Evolutionary conservation across 352 stramenopile species (phyloP).

Genomic region (Salisapilia sapeloensis): DNA sequence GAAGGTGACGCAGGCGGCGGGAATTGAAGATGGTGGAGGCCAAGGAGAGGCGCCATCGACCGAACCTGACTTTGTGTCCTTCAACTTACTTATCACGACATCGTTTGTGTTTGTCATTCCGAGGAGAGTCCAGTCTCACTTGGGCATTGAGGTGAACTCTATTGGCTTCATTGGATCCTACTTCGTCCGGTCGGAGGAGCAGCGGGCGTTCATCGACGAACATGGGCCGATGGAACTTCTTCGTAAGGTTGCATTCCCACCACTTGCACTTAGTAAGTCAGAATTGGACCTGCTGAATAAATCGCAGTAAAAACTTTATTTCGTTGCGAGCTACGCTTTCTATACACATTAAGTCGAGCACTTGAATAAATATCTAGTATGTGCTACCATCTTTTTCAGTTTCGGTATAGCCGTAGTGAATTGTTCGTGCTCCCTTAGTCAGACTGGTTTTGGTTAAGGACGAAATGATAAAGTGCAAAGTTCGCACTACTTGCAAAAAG

Average conservation of each 20-base stretch:
- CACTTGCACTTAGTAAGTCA: no score
- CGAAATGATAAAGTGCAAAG: no score
- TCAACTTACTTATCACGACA: slow-evolving; percentile 62
- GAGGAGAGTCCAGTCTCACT: slow-evolving; percentile 22
- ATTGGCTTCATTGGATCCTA: slow-evolving; percentile 75
- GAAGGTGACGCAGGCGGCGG: slow-evolving; percentile 3
- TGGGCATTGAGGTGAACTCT: slow-evolving; percentile 70
- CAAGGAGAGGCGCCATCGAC: neutral
- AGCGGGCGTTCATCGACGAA: slow-evolving; percentile 31
- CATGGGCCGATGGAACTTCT: slow-evolving; percentile 35
- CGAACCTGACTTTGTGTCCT: slow-evolving; percentile 13
- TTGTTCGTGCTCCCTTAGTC: no score
- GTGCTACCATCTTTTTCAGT: no score
- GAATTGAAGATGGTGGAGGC: neutral
- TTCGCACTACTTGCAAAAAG: no score
- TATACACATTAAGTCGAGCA: no score
- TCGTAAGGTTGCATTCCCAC: slow-evolving; percentile 39
- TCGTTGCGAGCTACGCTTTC: no score
- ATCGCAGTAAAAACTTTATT: no score
- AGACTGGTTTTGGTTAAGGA: no score
- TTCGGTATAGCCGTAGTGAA: no score
- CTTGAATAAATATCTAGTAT: no score
- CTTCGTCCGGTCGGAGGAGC: slow-evolving; percentile 42
- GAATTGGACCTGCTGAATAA: no score
- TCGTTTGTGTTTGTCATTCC: slow-evolving; percentile 61